phyloP scores from a whole-genome alignment of 1,284 basidiomycete genomes.

The Somion occarium region DNA sequence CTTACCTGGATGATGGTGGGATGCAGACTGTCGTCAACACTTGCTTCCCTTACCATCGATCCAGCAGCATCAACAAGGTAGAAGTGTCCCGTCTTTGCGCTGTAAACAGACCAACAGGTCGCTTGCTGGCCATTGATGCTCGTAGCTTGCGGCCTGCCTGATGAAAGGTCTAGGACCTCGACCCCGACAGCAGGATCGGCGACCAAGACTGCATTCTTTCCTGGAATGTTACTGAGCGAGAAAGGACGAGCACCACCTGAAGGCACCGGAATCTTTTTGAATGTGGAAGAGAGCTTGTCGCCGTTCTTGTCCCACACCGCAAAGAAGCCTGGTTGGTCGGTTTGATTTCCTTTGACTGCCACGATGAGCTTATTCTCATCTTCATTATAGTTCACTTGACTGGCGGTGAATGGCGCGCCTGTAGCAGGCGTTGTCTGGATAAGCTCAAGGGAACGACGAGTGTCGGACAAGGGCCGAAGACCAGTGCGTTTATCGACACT shows the following conservation, averaged over 20 bases:
- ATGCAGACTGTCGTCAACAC: constrained; percentile 39
- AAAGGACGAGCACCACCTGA: constrained; percentile 27
- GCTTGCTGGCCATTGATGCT: constrained; percentile 36
- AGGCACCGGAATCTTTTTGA: constrained; percentile 19
- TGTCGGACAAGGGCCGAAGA: constrained; percentile 34
- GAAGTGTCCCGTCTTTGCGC: constrained; percentile 42
- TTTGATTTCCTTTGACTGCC: constrained; percentile 41
- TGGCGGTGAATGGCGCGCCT: constrained; percentile 35
- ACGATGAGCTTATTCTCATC: constrained; percentile 38
- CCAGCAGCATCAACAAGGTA: constrained; percentile 44
- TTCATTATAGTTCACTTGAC: constrained; percentile 41
- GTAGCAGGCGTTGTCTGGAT: constrained; percentile 41
- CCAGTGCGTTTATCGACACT: constrained; percentile 35
- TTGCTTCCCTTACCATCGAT: constrained; percentile 39
- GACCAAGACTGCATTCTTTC: constrained; percentile 27
- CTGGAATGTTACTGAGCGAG: constrained; percentile 27
- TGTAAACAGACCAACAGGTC: constrained; percentile 45
- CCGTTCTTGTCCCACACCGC: constrained; percentile 39
- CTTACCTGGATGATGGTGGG: constrained; percentile 38
- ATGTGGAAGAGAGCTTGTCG: constrained; percentile 26
- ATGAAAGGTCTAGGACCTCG: constrained; percentile 25
- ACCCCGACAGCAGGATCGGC: constrained; percentile 31
- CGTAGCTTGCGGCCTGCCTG: constrained; percentile 10
- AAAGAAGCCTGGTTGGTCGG: constrained; percentile 37
- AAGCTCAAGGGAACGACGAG: constrained; percentile 36